Evolutionary conservation across 106 monocot species (phyloP).

Genomic region (Dioscorea alata): DNA sequence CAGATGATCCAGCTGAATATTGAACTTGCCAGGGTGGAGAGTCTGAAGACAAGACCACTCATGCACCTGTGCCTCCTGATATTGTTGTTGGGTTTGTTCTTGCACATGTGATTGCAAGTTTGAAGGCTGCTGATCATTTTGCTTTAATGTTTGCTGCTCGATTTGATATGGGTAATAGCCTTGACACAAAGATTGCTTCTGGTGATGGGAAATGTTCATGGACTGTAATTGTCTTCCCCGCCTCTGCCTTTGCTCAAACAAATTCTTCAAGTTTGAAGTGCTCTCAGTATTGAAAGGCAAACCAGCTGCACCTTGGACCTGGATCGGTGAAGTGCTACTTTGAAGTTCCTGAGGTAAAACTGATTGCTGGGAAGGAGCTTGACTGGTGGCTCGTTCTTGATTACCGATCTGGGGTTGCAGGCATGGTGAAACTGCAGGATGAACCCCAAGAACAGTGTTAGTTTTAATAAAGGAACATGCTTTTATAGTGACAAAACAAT

Average conservation of each 20-base stretch:
- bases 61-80: constrained; percentile 47
- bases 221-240: constrained; percentile 32
- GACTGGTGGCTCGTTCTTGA: background rate
- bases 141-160: constrained; percentile 33
- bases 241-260: constrained; percentile 42
- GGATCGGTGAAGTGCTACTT: background rate
- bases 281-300: background rate
- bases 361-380: background rate
- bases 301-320: background rate
- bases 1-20: constrained; percentile 33
- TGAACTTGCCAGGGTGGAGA: constrained; percentile 37
- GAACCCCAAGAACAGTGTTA: background rate
- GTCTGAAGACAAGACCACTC: constrained; percentile 37
- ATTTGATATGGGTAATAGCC: background rate
- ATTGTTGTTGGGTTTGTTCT: constrained; percentile 39
- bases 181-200: background rate
- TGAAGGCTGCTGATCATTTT: background rate
- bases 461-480: background rate
- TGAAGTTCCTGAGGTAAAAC: background rate
- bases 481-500: no score
- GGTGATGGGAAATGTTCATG: background rate
- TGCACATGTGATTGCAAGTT: constrained; percentile 34
- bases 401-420: background rate
- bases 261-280: background rate
- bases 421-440: background rate